Base-by-base conservation (phyloP, 23 red algal genomes). In the Rhodosorus marinus region DNA sequence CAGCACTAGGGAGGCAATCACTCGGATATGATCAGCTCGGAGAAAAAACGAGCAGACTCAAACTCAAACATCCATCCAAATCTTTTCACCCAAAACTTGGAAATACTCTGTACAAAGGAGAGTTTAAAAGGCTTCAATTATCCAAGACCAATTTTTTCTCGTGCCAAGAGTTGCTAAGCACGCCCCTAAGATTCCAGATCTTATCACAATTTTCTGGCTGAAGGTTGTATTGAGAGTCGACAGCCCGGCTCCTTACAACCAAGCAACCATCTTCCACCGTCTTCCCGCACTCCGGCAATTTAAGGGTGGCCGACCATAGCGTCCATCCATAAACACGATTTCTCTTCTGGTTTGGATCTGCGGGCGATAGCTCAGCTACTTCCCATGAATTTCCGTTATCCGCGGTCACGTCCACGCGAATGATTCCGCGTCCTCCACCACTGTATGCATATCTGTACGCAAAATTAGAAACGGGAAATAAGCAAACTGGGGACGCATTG, bases 101-200 rank as follows among this genome's bases (percentile, higher is more conserved):
- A n/a, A n/a, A n/a, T n/a, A n/a, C n/a, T n/a, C n/a, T n/a, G n/a
- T n/a, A n/a, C n/a, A n/a, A n/a, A n/a, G n/a, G n/a, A n/a, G n/a
- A n/a, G n/a, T n/a, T n/a, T n/a, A n/a, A n/a, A n/a, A n/a, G n/a
- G n/a, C n/a, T n/a, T n/a, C n/a, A n/a, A n/a, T n/a, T n/a, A n/a
- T n/a, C n/a, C n/a, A n/a, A n/a, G n/a, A n/a, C n/a, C n/a, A n/a
- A n/a, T n/a, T n/a, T n/a, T n/a, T n/a, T n/a, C n/a, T n/a, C n/a
- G n/a, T 92, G 82, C 82, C 82, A 92, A 14, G 71, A 29, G 43
- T 92, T 92, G 53, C 80, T 92, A 23, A 92, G 49, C 19, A 92
- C 41, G 11, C 82, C 82, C 8, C 82, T 47, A 33, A 77, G 26
- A 33, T 92, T 92, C 82, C 82, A 92, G 20, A 92, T 53, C 20